Percentiles rank a stretch among this genome's conserved stretches.
phyloP scores from a whole-genome alignment of 2,329 filamentous ascomycete genomes.

The Alternaria conjuncta region DNA sequence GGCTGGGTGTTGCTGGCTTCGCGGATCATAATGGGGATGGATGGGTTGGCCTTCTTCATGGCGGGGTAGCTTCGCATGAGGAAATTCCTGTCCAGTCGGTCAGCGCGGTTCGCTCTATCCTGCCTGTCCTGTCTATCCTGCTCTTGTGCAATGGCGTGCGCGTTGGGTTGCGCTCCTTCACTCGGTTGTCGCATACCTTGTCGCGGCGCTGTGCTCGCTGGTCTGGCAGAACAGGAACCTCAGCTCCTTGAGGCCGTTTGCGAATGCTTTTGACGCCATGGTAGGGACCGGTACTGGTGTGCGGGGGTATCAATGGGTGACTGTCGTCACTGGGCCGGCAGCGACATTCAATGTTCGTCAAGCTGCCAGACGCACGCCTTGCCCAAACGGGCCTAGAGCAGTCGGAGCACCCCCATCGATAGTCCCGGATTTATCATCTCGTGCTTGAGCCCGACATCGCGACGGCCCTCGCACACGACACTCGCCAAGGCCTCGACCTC shows the following conservation, averaged over 20 bases:
- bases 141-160: background rate
- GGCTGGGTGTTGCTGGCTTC: slow-evolving; percentile 87
- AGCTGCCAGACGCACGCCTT: slow-evolving; percentile 23
- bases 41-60: slow-evolving; percentile 99
- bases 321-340: slow-evolving; percentile 12
- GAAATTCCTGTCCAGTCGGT: slow-evolving; percentile 71
- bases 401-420: slow-evolving; percentile 31
- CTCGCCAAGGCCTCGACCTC: background rate
- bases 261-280: slow-evolving; percentile 93
- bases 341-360: slow-evolving; percentile 23
- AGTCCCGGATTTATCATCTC: slow-evolving; percentile 31
- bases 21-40: slow-evolving; percentile 91
- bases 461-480: slow-evolving; percentile 6
- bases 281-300: slow-evolving; percentile 31
- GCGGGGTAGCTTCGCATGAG: slow-evolving; percentile 90
- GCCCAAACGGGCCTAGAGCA: slow-evolving; percentile 15
- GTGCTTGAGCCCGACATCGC: slow-evolving; percentile 26
- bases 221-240: slow-evolving; percentile 98
- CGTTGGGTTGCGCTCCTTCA: slow-evolving; percentile 1
- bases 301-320: slow-evolving; percentile 23
- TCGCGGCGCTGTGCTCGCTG: slow-evolving; percentile 84
- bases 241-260: slow-evolving; percentile 87
- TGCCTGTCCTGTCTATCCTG: background rate
- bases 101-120: slow-evolving; percentile 3
- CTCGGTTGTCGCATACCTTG: slow-evolving; percentile 66